Evolutionary conservation across 1,284 basidiomycete species (phyloP).

Genomic region (Malassezia japonica): DNA sequence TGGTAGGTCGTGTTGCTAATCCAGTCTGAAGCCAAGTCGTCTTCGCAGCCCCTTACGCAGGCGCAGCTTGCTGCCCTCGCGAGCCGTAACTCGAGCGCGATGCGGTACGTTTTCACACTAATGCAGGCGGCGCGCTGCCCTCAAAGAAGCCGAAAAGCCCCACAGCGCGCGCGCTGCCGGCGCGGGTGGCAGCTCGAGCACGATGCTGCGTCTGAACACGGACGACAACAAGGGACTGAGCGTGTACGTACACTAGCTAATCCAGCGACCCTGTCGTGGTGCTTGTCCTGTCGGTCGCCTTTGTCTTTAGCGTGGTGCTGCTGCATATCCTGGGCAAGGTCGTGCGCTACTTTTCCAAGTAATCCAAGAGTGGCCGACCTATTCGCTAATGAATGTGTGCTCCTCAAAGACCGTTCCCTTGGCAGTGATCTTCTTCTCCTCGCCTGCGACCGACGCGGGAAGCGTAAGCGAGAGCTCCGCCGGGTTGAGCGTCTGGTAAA

Average conservation of each 20-base stretch:
- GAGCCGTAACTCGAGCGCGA: slow-evolving; percentile 18
- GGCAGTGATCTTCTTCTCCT: neutral
- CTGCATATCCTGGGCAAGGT: slow-evolving; percentile 94
- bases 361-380: neutral
- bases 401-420: slow-evolving; percentile 74
- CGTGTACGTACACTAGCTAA: slow-evolving; percentile 62
- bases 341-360: slow-evolving; percentile 80
- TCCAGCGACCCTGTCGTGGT: slow-evolving; percentile 91
- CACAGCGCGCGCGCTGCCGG: slow-evolving; percentile 85
- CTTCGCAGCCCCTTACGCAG: slow-evolving; percentile 12
- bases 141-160: slow-evolving; percentile 62
- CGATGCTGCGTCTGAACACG: slow-evolving; percentile 97
- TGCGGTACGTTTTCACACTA: slow-evolving; percentile 12
- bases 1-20: slow-evolving; percentile 9
- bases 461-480: slow-evolving; percentile 61
- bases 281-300: slow-evolving; percentile 87
- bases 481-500: slow-evolving; percentile 79
- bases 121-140: slow-evolving; percentile 54
- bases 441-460: slow-evolving; percentile 47
- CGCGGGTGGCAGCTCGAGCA: slow-evolving; percentile 88
- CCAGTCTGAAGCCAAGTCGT: slow-evolving; percentile 10
- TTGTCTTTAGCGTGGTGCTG: slow-evolving; percentile 98
- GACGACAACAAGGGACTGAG: slow-evolving; percentile 83
- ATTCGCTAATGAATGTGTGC: slow-evolving; percentile 65
- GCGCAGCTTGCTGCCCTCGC: slow-evolving; percentile 19